These are phyloP conservation scores for Colletotrichum tanaceti DNA, from an alignment of 2,329 filamentous ascomycete species.

Conservation along the genomic window DNA sequence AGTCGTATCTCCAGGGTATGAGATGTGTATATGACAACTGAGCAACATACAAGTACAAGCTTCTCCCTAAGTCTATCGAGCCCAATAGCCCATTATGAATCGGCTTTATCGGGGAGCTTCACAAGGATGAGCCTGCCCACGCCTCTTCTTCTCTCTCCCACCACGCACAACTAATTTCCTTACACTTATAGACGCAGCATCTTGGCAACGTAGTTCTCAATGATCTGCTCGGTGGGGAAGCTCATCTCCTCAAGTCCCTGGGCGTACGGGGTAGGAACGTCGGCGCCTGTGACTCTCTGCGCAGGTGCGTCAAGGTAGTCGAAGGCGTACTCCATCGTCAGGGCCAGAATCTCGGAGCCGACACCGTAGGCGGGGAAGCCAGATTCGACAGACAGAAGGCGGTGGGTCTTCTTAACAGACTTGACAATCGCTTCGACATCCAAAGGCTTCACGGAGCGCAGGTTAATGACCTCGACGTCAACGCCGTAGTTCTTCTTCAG, in stretches of 20 bases:
- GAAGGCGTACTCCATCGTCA: conserved; percentile 97
- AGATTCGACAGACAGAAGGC: conserved; percentile 90
- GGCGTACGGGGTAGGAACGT: conserved; percentile 97
- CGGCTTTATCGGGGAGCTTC: conserved; percentile 4
- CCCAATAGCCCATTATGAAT: conserved; percentile 34
- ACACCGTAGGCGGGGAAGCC: conserved; percentile 97
- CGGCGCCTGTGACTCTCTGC: conserved; percentile 93
- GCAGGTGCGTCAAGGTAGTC: conserved; percentile 97
- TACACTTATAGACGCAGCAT: conserved; percentile 84
- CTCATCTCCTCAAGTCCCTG: conserved; percentile 92
- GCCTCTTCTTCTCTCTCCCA: conserved; percentile 1
- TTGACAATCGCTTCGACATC: conserved; percentile 96
- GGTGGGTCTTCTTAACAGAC: conserved; percentile 98
- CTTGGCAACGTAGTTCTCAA: conserved; percentile 90
- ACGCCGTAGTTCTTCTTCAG: conserved; percentile 97
- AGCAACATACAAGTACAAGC: conserved; percentile 57
- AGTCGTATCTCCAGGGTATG: conserved; percentile 36
- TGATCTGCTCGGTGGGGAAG: conserved; percentile 91
- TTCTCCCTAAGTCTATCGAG: conserved; percentile 36
- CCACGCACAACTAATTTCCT: conserved; percentile 41
- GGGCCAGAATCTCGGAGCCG: conserved; percentile 88
- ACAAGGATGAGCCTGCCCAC: conserved; percentile 21
- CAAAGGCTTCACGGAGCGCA: conserved; percentile 96
- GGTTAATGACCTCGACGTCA: conserved; percentile 96
- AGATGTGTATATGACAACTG: conserved; percentile 52